Conservation (phyloP, 306 rosid genomes). For the Cicer bijugum region DNA sequence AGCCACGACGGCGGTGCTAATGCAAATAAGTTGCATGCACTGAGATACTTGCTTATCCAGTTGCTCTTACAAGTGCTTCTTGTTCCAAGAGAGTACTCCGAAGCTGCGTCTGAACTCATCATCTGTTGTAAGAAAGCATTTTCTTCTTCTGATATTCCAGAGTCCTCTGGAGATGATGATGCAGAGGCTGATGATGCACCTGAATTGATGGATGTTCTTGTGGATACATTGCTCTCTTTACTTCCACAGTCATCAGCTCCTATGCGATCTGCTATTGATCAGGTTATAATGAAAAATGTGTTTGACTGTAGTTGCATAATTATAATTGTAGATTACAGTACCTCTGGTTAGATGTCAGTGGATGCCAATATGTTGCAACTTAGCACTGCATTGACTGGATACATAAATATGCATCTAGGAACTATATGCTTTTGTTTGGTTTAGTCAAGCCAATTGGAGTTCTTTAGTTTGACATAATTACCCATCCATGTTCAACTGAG, state of each 20-base stretch:
- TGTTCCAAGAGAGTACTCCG: conserved; percentile 75
- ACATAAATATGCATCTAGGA: not conserved
- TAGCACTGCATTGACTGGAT: not conserved
- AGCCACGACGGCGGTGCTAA: conserved; percentile 54
- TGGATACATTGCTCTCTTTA: conserved; percentile 90
- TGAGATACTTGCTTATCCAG: conserved; percentile 88
- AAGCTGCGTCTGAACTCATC: conserved; percentile 84
- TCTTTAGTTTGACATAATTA: too few species aligned
- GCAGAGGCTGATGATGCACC: conserved; percentile 65
- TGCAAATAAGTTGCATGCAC: conserved; percentile 70
- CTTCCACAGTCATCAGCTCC: conserved; percentile 91
- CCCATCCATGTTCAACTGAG: not conserved
- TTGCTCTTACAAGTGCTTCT: conserved; percentile 87
- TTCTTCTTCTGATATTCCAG: conserved; percentile 63
- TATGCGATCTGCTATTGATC: conserved; percentile 89
- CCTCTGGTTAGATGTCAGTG: not conserved
- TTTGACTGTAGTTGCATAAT: conserved; percentile 25
- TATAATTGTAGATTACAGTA: conserved; percentile 5
- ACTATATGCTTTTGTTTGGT: not conserved
- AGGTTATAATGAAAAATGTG: conserved; percentile 55
- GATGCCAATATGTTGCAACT: conserved; percentile 10
- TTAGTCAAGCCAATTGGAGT: not conserved
- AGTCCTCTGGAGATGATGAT: conserved; percentile 67
- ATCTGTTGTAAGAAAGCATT: conserved; percentile 83
- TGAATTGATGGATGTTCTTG: conserved; percentile 84